Percentiles rank a stretch among this genome's conserved stretches.
Evolutionary conservation across 306 rosid genomes (phyloP).

Genomic region (Phaseolus lunatus): DNA sequence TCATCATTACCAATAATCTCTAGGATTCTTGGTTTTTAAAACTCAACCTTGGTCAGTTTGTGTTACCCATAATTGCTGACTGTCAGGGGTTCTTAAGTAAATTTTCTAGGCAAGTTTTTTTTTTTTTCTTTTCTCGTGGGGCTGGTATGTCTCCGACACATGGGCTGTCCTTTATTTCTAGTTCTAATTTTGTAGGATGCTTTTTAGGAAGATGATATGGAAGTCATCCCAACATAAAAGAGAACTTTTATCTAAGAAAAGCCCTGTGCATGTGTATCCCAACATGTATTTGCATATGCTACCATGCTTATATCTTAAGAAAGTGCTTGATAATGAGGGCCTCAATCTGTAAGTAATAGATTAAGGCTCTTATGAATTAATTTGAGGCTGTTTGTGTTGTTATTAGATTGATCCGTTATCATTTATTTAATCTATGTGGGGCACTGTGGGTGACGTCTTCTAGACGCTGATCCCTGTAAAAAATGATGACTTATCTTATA

Average conservation of each 20-base stretch:
- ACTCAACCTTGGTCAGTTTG: neutral
- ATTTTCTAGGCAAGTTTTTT: neutral
- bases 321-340: neutral
- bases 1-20: neutral
- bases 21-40: neutral
- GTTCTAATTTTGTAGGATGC: no score
- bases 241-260: no score
- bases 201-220: no score
- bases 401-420: neutral
- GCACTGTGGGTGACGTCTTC: neutral
- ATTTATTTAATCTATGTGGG: neutral
- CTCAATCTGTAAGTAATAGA: neutral
- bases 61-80: neutral
- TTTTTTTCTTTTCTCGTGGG: no score
- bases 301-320: neutral
- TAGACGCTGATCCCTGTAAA: neutral
- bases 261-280: neutral
- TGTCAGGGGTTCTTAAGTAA: neutral
- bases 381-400: neutral
- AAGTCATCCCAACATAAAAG: no score
- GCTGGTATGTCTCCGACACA: no score
- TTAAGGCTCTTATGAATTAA: neutral
- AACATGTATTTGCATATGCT: conserved; percentile 12
- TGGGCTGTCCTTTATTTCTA: no score
- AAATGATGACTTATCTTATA: neutral